These are phyloP conservation scores for Dillenia suffruticosa DNA, from an alignment of 164 flowering plant genomes.

Conservation along the genomic window DNA sequence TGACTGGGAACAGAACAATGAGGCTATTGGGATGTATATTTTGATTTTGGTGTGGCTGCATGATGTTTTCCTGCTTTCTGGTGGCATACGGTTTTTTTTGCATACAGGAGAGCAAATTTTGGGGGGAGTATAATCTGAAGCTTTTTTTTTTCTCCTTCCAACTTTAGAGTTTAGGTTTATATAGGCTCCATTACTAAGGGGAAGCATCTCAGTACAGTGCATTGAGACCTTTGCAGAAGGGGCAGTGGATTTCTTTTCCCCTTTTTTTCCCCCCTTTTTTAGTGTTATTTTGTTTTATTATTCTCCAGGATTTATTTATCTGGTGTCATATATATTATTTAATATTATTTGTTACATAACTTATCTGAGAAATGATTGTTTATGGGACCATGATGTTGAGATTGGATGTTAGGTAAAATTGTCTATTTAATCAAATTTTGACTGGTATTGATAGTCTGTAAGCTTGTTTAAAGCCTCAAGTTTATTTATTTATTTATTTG, in stretches of 20 bases:
- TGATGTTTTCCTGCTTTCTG: slow-evolving; percentile 15
- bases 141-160: neutral
- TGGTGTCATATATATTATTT: slow-evolving; percentile 7
- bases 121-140: slow-evolving; percentile 13
- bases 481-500: too few species aligned
- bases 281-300: neutral
- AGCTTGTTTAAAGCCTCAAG: too few species aligned
- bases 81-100: slow-evolving; percentile 17
- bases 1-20: slow-evolving; percentile 8
- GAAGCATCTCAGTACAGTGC: neutral
- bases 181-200: neutral
- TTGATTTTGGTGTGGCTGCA: slow-evolving; percentile 20
- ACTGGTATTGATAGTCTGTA: too few species aligned
- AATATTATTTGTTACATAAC: neutral
- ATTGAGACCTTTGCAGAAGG: neutral
- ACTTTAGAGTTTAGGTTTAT: neutral
- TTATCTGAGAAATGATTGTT: too few species aligned
- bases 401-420: too few species aligned
- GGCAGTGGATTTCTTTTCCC: neutral
- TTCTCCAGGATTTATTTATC: too few species aligned
- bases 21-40: slow-evolving; percentile 33
- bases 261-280: too few species aligned
- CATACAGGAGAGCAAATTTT: slow-evolving; percentile 17
- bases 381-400: too few species aligned
- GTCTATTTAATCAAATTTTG: too few species aligned